Evolutionary conservation across 2,329 filamentous ascomycete genomes (phyloP).

Genomic region (Tympanopsis confertula): DNA sequence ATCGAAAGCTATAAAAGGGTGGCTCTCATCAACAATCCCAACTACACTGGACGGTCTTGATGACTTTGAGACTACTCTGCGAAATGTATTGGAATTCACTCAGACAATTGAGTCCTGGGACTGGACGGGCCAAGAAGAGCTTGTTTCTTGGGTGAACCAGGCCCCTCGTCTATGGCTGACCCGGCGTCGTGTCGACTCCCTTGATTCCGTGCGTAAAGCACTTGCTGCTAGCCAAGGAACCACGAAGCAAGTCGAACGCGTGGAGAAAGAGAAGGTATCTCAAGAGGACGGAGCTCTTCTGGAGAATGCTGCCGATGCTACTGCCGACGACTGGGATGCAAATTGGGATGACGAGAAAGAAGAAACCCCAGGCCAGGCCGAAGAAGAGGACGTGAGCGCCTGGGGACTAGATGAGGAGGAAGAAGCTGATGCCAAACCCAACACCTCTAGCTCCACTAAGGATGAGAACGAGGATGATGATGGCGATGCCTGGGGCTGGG

Average conservation of each 20-base stretch:
- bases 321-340: conserved; percentile 41
- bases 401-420: conserved; percentile 33
- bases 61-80: conserved; percentile 29
- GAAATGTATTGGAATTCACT: not conserved
- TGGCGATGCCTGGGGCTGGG: conserved; percentile 53
- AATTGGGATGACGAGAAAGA: conserved; percentile 44
- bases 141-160: conserved; percentile 43
- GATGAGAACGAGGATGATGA: conserved; percentile 20
- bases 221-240: conserved; percentile 36
- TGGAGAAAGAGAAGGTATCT: conserved; percentile 45
- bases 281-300: conserved; percentile 34
- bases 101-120: not conserved
- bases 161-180: conserved; percentile 47
- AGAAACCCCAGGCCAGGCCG: conserved; percentile 6
- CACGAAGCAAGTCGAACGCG: conserved; percentile 41
- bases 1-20: conserved; percentile 35
- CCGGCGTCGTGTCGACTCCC: conserved; percentile 41
- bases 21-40: conserved; percentile 30
- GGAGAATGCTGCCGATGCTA: conserved; percentile 22
- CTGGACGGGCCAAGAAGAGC: conserved; percentile 27
- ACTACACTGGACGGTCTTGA: conserved; percentile 39
- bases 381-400: conserved; percentile 22
- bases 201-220: conserved; percentile 40
- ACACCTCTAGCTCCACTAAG: conserved; percentile 1
- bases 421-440: conserved; percentile 5